Evolutionary conservation across 495 filamentous ascomycete genomes (phyloP).

Genomic region (Penicillium macrosclerotiorum): DNA sequence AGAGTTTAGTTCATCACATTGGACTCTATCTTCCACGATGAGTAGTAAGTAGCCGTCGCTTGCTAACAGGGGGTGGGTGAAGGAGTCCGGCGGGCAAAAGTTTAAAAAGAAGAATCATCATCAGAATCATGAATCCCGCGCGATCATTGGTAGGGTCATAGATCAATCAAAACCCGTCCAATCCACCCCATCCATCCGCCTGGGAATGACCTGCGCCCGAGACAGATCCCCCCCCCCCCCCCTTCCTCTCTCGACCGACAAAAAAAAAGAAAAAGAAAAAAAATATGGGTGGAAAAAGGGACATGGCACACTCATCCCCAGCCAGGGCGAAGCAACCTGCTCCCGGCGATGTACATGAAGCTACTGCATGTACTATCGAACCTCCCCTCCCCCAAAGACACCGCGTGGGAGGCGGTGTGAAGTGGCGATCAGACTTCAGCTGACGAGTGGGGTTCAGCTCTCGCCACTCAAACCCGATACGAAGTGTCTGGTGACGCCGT

Average conservation of each 20-base stretch:
- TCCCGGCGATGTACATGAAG: conserved; percentile 22
- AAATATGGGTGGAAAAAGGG: not conserved
- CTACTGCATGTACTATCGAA: conserved; percentile 29
- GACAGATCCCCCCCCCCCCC: too few relatives aligned
- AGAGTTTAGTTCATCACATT: too few relatives aligned
- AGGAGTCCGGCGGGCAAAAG: too few relatives aligned
- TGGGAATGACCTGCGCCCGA: too few relatives aligned
- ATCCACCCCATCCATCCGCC: too few relatives aligned
- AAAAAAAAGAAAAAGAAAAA: not conserved
- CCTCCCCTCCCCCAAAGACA: conserved; percentile 3
- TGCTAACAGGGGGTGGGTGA: not conserved
- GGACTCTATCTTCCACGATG: too few relatives aligned
- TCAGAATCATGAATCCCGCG: too few relatives aligned
- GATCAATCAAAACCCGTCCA: too few relatives aligned
- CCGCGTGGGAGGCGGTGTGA: conserved; percentile 23
- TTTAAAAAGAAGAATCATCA: too few relatives aligned
- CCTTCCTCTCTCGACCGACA: too few relatives aligned
- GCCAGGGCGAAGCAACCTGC: conserved; percentile 5
- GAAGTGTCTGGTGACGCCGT: conserved; percentile 20
- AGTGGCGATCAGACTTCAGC: conserved; percentile 36
- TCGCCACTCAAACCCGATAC: conserved; percentile 23
- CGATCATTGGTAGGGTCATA: too few relatives aligned
- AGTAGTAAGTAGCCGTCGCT: too few relatives aligned
- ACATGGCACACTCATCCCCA: not conserved
- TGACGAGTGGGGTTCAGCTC: conserved; percentile 27